These are phyloP conservation scores for Tagetes erecta DNA, from an alignment of 129 eudicot species.

Conservation along the genomic window DNA sequence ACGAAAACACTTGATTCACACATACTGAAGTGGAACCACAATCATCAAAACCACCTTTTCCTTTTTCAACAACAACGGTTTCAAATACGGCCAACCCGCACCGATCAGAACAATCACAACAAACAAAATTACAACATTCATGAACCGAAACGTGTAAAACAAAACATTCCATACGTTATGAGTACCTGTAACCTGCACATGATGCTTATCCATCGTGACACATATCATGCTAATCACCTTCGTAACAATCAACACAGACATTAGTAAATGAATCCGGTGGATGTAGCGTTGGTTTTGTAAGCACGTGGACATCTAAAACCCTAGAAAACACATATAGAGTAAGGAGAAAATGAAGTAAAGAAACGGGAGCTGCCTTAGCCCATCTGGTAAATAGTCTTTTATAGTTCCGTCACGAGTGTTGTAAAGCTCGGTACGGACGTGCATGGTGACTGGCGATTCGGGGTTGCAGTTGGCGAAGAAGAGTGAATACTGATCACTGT, in stretches of 20 bases:
- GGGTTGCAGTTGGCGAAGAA: constrained; percentile 38
- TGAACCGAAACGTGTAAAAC: constrained; percentile 32
- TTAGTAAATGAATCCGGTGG: constrained; percentile 41
- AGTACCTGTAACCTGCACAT: constrained; percentile 37
- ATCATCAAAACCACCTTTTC: constrained; percentile 35
- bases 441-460: constrained; percentile 32
- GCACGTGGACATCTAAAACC: constrained; percentile 36
- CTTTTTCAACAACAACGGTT: constrained; percentile 34
- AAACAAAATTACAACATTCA: constrained; percentile 30
- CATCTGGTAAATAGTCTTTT: constrained; percentile 38
- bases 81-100: constrained; percentile 48
- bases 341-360: constrained; percentile 32
- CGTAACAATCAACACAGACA: constrained; percentile 43
- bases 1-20: constrained; percentile 39
- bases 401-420: constrained; percentile 18
- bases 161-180: constrained; percentile 42
- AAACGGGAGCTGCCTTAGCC: constrained; percentile 42
- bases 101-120: constrained; percentile 40
- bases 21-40: constrained; percentile 42
- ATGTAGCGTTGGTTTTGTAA: constrained; percentile 24
- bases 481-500: constrained; percentile 31
- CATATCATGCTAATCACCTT: constrained; percentile 41
- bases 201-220: constrained; percentile 33
- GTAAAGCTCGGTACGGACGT: constrained; percentile 31
- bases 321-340: constrained; percentile 34